These are phyloP conservation scores for Ustilago cynodontis DNA, from an alignment of 1,284 basidiomycete genomes.

Conservation along the genomic window DNA sequence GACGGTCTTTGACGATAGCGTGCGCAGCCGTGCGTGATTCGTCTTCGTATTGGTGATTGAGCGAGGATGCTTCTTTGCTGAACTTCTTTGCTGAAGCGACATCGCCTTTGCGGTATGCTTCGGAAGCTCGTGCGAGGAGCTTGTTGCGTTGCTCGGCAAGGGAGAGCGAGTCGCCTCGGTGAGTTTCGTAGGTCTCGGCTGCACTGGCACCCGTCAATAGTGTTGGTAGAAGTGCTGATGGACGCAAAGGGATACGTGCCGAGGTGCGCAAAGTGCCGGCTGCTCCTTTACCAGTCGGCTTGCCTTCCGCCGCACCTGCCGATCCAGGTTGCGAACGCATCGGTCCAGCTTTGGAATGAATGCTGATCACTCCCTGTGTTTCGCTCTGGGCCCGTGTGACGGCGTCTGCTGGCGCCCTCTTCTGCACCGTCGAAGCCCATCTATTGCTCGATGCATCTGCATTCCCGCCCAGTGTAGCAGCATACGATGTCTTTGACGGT, in stretches of 20 bases:
- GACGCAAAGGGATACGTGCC: slow-evolving; percentile 76
- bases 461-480: slow-evolving; percentile 29
- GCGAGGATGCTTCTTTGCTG: slow-evolving; percentile 89
- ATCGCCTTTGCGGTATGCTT: slow-evolving; percentile 93
- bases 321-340: slow-evolving; percentile 17
- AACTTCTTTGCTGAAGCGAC: slow-evolving; percentile 94
- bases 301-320: slow-evolving; percentile 7
- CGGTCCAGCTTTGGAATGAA: slow-evolving; percentile 35
- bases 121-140: slow-evolving; percentile 92
- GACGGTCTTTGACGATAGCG: slow-evolving; percentile 83
- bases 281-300: slow-evolving; percentile 3
- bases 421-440: slow-evolving; percentile 60
- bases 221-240: slow-evolving; percentile 87
- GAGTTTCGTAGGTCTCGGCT: slow-evolving; percentile 85
- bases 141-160: slow-evolving; percentile 93
- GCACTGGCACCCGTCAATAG: slow-evolving; percentile 75
- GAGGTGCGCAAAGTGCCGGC: slow-evolving; percentile 16
- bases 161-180: slow-evolving; percentile 85
- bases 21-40: slow-evolving; percentile 82
- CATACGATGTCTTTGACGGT: slow-evolving; percentile 39
- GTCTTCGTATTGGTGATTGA: slow-evolving; percentile 91
- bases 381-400: slow-evolving; percentile 34
- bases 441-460: slow-evolving; percentile 53
- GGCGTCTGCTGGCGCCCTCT: slow-evolving; percentile 32
- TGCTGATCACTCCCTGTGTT: slow-evolving; percentile 32